These are phyloP conservation scores for Magnolia officinalis DNA, from an alignment of 164 flowering plant species.

Conservation along the genomic window DNA sequence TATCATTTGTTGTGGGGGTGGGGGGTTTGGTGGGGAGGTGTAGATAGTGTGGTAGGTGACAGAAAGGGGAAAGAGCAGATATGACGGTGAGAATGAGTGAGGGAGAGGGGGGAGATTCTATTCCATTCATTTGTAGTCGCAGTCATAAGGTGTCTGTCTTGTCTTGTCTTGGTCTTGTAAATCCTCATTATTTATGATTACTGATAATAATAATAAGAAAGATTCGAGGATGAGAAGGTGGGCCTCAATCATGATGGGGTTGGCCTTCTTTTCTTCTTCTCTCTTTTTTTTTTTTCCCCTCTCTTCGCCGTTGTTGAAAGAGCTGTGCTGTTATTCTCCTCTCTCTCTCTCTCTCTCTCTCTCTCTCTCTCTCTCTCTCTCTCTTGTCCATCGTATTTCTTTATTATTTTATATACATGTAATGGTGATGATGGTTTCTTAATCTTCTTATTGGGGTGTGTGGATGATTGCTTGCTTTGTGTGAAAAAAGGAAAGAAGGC, in stretches of 20 bases:
- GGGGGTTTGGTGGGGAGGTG: neutral
- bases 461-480: too few species aligned
- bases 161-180: constrained; percentile 19
- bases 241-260: constrained; percentile 10
- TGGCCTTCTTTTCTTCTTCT: neutral
- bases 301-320: neutral
- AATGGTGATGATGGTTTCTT: too few species aligned
- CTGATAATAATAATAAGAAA: constrained; percentile 4
- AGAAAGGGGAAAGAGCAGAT: neutral
- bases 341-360: neutral
- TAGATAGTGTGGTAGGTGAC: constrained; percentile 8
- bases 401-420: too few species aligned
- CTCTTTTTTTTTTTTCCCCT: neutral
- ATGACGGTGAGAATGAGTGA: neutral
- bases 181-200: constrained; percentile 29
- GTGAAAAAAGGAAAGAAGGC: too few species aligned
- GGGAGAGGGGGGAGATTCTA: constrained; percentile 10
- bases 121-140: constrained; percentile 54
- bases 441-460: too few species aligned
- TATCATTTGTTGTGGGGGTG: neutral
- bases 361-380: too few species aligned
- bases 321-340: neutral
- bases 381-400: neutral
- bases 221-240: constrained; percentile 6
- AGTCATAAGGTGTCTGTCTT: constrained; percentile 17